These are phyloP conservation scores for Ophiocordyceps australis DNA, from an alignment of 2,329 filamentous ascomycete genomes.

Conservation along the genomic window DNA sequence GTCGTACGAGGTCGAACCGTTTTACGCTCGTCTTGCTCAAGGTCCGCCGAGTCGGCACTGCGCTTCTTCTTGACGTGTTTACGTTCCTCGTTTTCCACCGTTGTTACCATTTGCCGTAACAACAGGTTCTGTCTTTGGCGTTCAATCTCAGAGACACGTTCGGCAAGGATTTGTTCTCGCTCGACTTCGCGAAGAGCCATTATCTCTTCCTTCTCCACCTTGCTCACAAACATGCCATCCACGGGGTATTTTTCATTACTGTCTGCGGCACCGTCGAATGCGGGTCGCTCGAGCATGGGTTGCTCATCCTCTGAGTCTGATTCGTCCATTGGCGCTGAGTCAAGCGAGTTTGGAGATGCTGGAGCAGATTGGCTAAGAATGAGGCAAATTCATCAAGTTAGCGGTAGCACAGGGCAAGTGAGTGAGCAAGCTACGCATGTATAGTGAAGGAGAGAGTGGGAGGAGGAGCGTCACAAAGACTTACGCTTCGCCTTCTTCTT, in stretches of 20 bases:
- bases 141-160: conserved; percentile 70
- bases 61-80: conserved; percentile 43
- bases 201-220: conserved; percentile 59
- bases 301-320: conserved; percentile 45
- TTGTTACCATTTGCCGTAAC: conserved; percentile 58
- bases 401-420: not conserved
- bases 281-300: conserved; percentile 21
- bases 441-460: not conserved
- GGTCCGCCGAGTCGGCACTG: conserved; percentile 60
- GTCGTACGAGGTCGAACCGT: conserved; percentile 50
- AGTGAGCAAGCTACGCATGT: conserved; percentile 2
- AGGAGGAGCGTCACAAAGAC: conserved; percentile 5
- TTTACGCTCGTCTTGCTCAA: conserved; percentile 61
- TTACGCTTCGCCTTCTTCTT: conserved; percentile 46
- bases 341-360: conserved; percentile 54
- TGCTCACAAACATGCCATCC: conserved; percentile 67
- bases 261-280: conserved; percentile 26
- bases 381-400: conserved; percentile 36
- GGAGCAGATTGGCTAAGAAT: too few relatives aligned
- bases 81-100: conserved; percentile 43
- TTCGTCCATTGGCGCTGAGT: conserved; percentile 80
- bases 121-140: conserved; percentile 67
- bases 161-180: conserved; percentile 76
- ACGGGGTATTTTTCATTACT: conserved; percentile 60
- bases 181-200: conserved; percentile 79